Evolutionary conservation across 1,139 yeast species (phyloP), one percentile per base, ranked within the genome.

Genomic region (Candida sp.): DNA sequence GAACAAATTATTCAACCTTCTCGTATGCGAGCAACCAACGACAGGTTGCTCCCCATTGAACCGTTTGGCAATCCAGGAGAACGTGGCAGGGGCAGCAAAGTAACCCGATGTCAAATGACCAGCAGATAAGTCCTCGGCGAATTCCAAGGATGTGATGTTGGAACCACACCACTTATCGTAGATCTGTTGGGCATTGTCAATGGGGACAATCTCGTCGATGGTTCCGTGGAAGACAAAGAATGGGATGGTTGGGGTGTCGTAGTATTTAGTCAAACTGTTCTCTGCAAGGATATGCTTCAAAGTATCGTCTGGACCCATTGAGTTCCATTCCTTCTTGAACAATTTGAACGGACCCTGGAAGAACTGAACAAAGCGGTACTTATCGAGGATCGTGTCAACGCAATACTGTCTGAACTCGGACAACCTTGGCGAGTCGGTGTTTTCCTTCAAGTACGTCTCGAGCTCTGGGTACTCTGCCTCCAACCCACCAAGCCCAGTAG

Each of bases 201-300:
- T 61, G 2, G 75, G 75, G 32, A 68, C 69, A 48, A 73, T 60
- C 7, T 56, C 56, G 53, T 72, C 78, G 3, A 61, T 46, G 30
- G 53, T 43, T 1, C 74, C 74, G 48, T 73, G 77, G 58, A 63
- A 72, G 9, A 72, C 58, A 48, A 72, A 72, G 3, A 73, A 46
- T 1, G 77, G 77, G 11, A 70, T 62, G 38, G 66, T 54, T 2
- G 78, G 77, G 30, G 55, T 54, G 42, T 52, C 56, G 31, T 41
- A 56, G 7, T 55, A 52, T 6, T 47, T 12, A 22, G 42, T 66
- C 22, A 67, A 54, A 3, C 72, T 65, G 46, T 65, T 63, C 4
- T 65, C 59, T 17, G 43, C 47, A 5, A 67, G 44, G 11, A 64
- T 57, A 5, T 54, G 46, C 4, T 52, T 23, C 42, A 71, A 62